Percentiles rank a stretch among this genome's conserved stretches.
phyloP scores from a whole-genome alignment of 2,329 filamentous ascomycete species.

The Pestalotiopsis sp. region DNA sequence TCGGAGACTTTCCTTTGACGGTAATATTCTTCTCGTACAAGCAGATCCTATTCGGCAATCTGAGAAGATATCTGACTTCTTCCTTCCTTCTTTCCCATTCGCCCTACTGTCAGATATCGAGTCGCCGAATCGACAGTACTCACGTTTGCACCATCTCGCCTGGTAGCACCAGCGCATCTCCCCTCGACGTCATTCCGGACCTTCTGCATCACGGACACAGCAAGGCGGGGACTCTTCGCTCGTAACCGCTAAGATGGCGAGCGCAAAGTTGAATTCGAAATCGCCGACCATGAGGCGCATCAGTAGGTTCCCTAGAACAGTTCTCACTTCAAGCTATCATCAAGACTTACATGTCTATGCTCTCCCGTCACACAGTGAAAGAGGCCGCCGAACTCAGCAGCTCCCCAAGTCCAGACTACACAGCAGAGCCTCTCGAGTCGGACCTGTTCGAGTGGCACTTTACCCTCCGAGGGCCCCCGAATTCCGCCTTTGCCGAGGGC shows the following conservation, averaged over 20 bases:
- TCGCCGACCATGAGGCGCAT: conserved; percentile 85
- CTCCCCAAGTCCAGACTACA: conserved; percentile 81
- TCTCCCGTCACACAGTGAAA: conserved; percentile 60
- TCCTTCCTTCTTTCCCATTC: too few relatives aligned
- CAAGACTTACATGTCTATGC: background rate
- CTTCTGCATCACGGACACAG: too few relatives aligned
- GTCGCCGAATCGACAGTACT: too few relatives aligned
- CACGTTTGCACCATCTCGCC: too few relatives aligned
- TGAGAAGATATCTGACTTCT: too few relatives aligned
- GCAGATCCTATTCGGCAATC: too few relatives aligned
- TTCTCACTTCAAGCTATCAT: background rate
- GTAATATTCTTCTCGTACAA: too few relatives aligned
- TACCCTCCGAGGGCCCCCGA: conserved; percentile 86
- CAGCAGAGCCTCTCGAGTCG: conserved; percentile 79
- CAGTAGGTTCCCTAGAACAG: conserved; percentile 48
- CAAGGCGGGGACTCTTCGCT: too few relatives aligned
- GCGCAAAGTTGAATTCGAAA: conserved; percentile 65
- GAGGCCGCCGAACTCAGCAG: conserved; percentile 85
- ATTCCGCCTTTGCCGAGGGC: conserved; percentile 75
- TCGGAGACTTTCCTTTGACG: background rate
- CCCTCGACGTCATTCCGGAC: too few relatives aligned
- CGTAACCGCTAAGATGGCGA: conserved; percentile 35
- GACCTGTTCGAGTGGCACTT: conserved; percentile 99
- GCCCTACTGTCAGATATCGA: too few relatives aligned
- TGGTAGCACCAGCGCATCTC: too few relatives aligned